Evolutionary conservation across 73 alveolate species (phyloP).

Genomic region (Tetrahymena elliotti): DNA sequence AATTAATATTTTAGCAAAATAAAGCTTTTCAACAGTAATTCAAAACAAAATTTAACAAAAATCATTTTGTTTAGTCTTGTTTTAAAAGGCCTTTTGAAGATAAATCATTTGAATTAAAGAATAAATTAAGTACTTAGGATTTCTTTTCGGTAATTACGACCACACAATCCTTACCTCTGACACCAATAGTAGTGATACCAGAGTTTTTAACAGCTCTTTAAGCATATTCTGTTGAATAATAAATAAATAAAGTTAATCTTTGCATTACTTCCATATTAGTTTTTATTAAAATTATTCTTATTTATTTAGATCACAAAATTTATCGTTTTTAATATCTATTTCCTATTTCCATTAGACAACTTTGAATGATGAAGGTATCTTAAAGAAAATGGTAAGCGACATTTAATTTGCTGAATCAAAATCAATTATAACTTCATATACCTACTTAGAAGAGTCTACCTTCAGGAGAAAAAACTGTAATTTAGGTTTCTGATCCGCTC

Average conservation of each 20-base stretch:
- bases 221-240: conserved; percentile 68
- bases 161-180: conserved; percentile 88
- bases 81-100: background rate
- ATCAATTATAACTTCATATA: background rate
- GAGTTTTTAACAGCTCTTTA: conserved; percentile 84
- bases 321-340: background rate
- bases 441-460: conserved; percentile 85
- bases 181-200: conserved; percentile 90
- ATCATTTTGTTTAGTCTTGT: background rate
- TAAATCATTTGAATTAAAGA: background rate
- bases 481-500: conserved; percentile 62
- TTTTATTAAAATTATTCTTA: background rate
- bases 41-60: background rate
- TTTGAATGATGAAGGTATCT: background rate
- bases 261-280: background rate
- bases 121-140: background rate
- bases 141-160: conserved; percentile 51
- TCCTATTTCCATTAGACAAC: background rate
- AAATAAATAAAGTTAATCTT: background rate
- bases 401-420: background rate
- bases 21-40: background rate
- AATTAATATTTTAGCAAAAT: background rate
- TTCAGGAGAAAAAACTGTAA: conserved; percentile 89
- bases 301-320: background rate
- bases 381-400: background rate